Evolutionary conservation across 352 stramenopile species (phyloP).

Genomic region (Hyaloperonospora arabidopsidis): DNA sequence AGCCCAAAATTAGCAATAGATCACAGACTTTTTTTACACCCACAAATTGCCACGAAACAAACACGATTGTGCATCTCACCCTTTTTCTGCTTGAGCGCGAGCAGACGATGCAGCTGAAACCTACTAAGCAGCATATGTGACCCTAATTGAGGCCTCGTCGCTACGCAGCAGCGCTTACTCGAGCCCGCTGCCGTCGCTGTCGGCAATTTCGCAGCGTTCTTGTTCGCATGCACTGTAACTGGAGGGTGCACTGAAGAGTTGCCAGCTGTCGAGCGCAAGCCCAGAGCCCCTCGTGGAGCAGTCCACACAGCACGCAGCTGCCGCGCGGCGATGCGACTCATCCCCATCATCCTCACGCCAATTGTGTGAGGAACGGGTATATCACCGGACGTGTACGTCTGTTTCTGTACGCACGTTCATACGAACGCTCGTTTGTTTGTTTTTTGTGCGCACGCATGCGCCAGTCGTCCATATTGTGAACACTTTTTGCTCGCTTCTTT

Average conservation of each 20-base stretch:
- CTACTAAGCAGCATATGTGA: constrained; percentile 21
- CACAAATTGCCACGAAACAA: too few species aligned
- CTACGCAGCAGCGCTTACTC: constrained; percentile 17
- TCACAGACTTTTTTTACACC: too few species aligned
- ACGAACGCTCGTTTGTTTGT: too few species aligned
- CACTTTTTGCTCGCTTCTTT: background rate
- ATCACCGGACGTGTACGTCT: too few species aligned
- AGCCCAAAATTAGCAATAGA: too few species aligned
- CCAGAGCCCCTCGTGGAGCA: constrained; percentile 13
- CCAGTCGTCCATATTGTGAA: too few species aligned
- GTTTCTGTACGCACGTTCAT: too few species aligned
- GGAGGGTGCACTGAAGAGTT: constrained; percentile 1
- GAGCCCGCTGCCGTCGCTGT: constrained; percentile 2
- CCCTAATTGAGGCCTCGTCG: constrained; percentile 12
- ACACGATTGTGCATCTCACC: constrained; percentile 1
- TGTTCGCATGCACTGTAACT: constrained; percentile 4
- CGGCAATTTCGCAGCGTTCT: constrained; percentile 6
- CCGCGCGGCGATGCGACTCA: constrained; percentile 18
- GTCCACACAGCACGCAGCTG: constrained; percentile 15
- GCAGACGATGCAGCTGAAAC: constrained; percentile 22
- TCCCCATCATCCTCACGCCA: constrained; percentile 18
- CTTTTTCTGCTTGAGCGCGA: constrained; percentile 28
- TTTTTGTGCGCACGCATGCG: too few species aligned
- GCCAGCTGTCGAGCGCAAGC: constrained; percentile 17
- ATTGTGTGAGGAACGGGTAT: too few species aligned